Conservation (phyloP, 345 rosid species). For the Rhodamnia argentea region DNA sequence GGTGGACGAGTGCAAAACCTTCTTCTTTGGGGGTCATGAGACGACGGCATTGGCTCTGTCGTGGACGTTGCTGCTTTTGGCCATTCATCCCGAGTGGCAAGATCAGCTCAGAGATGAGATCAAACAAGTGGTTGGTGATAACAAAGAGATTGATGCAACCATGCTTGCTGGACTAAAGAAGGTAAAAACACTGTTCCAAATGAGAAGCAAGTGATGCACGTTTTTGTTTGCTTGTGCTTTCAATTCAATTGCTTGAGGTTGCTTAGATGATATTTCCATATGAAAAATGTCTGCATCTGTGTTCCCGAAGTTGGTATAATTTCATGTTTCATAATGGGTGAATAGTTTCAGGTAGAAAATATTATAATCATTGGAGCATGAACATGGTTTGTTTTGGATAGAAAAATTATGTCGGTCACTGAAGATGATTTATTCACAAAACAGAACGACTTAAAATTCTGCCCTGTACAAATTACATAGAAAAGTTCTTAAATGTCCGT, state of each 20-base stretch:
- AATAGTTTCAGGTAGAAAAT: background rate
- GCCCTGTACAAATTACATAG: background rate
- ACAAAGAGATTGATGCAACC: slow-evolving; percentile 32
- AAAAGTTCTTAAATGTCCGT: background rate
- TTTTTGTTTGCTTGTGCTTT: background rate
- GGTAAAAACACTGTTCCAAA: slow-evolving; percentile 31
- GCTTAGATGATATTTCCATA: background rate
- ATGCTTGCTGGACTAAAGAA: slow-evolving; percentile 70
- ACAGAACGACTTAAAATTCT: background rate
- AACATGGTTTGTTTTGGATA: background rate
- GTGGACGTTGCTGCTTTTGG: slow-evolving; percentile 86
- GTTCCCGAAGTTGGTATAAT: background rate
- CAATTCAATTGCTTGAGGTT: background rate
- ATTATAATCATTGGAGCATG: background rate
- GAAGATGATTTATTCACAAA: background rate
- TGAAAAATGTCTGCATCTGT: background rate
- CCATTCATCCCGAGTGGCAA: slow-evolving; percentile 76
- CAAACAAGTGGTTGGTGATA: slow-evolving; percentile 48
- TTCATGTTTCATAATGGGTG: background rate
- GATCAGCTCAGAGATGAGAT: slow-evolving; percentile 67
- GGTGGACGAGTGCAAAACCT: slow-evolving; percentile 88
- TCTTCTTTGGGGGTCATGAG: slow-evolving; percentile 91
- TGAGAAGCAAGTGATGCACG: background rate
- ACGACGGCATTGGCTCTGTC: slow-evolving; percentile 78
- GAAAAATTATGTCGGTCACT: background rate